Conservation (phyloP, 352 stramenopile genomes). For the Phytophthora sp. region DNA sequence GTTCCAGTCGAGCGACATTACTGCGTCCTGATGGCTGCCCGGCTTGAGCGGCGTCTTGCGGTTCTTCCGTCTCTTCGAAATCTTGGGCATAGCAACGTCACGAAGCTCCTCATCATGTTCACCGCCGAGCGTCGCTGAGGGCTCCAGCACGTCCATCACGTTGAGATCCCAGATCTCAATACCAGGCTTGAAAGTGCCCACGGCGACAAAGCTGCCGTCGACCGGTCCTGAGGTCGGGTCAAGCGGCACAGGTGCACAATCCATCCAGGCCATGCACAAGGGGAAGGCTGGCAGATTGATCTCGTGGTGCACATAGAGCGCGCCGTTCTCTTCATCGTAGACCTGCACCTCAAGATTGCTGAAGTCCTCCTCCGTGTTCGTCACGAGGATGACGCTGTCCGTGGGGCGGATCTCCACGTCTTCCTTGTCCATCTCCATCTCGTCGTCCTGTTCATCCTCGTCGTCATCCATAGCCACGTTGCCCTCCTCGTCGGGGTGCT, state of each 20-base stretch:
- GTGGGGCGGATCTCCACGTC: constrained; percentile 94
- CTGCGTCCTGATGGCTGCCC: constrained; percentile 97
- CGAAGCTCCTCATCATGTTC: constrained; percentile 87
- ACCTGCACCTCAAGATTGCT: constrained; percentile 99
- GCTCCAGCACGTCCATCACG: constrained; percentile 98
- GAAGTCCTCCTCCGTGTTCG: constrained; percentile 98
- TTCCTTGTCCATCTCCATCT: constrained; percentile 83
- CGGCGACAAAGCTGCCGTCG: constrained; percentile 96
- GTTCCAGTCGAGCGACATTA: constrained; percentile 99
- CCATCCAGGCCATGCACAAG: constrained; percentile 97
- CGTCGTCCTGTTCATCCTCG: constrained; percentile 70
- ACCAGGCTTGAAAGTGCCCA: constrained; percentile 99
- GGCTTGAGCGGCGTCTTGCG: constrained; percentile 78
- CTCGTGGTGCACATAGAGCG: constrained; percentile 99
- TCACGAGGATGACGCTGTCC: constrained; percentile 96
- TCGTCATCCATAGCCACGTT: constrained; percentile 62
- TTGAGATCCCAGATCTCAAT: constrained; percentile 99
- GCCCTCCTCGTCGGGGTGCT: constrained; percentile 47
- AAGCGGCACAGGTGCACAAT: constrained; percentile 81
- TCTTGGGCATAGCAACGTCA: constrained; percentile 81
- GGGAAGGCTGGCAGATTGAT: constrained; percentile 99
- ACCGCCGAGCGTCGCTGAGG: constrained; percentile 93
- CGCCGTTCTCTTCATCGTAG: constrained; percentile 96
- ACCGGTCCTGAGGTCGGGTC: constrained; percentile 67
- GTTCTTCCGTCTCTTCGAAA: constrained; percentile 80